Conservation (phyloP, 148 eudicot species). For the Rhododendron ovatum region DNA sequence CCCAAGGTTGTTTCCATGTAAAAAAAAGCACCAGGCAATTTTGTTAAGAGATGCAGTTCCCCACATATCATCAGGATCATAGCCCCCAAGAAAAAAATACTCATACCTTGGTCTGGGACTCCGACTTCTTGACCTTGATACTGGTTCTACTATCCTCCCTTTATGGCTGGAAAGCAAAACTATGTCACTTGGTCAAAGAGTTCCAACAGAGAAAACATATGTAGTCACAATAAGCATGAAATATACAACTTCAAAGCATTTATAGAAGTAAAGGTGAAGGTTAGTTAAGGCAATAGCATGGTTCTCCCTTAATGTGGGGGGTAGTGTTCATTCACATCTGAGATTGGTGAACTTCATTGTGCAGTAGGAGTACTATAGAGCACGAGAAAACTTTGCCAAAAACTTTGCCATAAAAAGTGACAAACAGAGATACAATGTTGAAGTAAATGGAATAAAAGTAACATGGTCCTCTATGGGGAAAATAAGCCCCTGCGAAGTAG, state of each 20-base stretch:
- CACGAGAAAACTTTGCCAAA: background rate
- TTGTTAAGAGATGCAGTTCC: background rate
- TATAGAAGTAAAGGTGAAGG: background rate
- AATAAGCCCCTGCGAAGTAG: background rate
- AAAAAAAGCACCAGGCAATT: background rate
- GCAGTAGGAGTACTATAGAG: background rate
- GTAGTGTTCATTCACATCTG: background rate
- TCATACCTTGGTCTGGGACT: conserved; percentile 73
- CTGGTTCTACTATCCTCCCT: conserved; percentile 41
- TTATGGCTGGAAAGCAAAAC: conserved; percentile 44
- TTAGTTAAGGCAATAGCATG: background rate
- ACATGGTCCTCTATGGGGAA: background rate
- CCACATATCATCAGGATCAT: background rate
- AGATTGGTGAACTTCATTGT: background rate
- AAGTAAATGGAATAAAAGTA: background rate
- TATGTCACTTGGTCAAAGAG: background rate
- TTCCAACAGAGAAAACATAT: background rate
- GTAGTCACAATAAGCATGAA: background rate
- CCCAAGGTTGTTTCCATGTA: background rate
- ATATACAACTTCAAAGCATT: background rate
- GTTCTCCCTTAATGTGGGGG: background rate
- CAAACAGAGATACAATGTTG: background rate
- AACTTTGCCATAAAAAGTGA: background rate
- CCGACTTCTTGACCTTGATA: conserved; percentile 40
- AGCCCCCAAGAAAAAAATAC: background rate